Percentiles rank a stretch among this genome's conserved stretches.
Evolutionary conservation across 139 green algal genomes (phyloP).

Genomic region (Ulvella scutata): DNA sequence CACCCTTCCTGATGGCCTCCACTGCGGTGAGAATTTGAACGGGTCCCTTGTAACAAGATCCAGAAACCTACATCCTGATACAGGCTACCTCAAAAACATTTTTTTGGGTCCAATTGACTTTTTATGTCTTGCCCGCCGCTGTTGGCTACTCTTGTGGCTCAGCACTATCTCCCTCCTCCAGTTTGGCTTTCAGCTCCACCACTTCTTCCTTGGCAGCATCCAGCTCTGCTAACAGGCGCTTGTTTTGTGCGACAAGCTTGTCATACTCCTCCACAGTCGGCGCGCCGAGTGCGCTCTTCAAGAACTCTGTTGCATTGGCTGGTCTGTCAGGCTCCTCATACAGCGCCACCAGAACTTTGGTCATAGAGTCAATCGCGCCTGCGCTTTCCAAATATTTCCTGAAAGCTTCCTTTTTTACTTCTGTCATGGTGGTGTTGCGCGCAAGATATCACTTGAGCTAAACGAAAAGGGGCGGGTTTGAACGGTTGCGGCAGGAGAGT

Average conservation of each 20-base stretch:
- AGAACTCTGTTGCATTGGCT: background rate
- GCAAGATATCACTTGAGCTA: no score
- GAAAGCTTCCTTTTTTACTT: conserved; percentile 13
- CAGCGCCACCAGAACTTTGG: conserved; percentile 13
- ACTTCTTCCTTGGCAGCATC: background rate
- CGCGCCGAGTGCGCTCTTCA: conserved; percentile 6
- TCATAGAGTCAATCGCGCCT: conserved; percentile 9
- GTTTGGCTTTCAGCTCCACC: background rate
- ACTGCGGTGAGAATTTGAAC: no score
- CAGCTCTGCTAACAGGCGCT: conserved; percentile 4
- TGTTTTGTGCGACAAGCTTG: conserved; percentile 7
- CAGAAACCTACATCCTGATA: no score
- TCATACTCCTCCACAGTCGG: conserved; percentile 7
- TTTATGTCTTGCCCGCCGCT: no score
- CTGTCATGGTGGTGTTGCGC: no score
- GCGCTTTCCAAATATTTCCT: conserved; percentile 9
- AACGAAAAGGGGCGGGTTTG: no score
- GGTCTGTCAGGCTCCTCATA: conserved; percentile 8
- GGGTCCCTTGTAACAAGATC: no score
- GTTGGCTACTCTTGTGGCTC: background rate
- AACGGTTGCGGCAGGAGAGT: no score
- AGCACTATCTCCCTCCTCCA: no score
- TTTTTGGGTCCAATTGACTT: no score
- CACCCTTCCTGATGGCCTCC: no score
- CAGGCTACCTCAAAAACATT: no score